Percentiles rank a stretch among this genome's conserved stretches.
Evolutionary conservation across 225 moss, liverwort and hornwort genomes (phyloP).

Genomic region (Climacium dendroides): DNA sequence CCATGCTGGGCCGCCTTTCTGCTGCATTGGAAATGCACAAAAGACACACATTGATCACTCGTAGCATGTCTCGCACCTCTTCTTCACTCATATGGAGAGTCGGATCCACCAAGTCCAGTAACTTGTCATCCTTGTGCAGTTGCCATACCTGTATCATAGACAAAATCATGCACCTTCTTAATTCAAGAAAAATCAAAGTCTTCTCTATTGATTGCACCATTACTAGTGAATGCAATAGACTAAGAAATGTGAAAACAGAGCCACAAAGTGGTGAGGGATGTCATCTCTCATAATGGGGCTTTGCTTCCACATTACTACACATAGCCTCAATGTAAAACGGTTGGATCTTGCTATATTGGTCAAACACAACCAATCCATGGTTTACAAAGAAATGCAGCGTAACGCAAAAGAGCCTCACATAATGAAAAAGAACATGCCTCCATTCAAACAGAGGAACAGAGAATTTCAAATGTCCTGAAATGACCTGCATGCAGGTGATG

Average conservation of each 20-base stretch:
- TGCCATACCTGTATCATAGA: background rate
- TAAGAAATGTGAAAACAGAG: background rate
- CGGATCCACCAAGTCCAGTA: background rate
- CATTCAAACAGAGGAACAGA: no score
- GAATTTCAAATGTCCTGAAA: background rate
- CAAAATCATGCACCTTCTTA: background rate
- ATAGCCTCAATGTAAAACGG: background rate
- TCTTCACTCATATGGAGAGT: background rate
- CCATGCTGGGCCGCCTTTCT: background rate
- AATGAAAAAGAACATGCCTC: no score
- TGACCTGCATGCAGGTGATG: background rate
- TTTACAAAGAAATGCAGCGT: no score
- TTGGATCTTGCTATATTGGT: background rate
- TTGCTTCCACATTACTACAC: fast-evolving
- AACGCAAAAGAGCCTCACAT: no score
- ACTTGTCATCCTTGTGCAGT: background rate
- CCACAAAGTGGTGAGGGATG: background rate
- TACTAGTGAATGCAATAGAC: background rate
- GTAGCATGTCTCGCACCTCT: background rate
- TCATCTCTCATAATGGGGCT: background rate
- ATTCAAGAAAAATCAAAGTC: background rate
- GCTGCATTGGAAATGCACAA: background rate
- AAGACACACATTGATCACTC: background rate
- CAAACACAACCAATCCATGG: background rate
- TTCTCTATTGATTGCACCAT: background rate